These are phyloP conservation scores for Umbelopsis ramanniana DNA, from an alignment of 192 early-diverging fungal genomes.

Conservation along the genomic window DNA sequence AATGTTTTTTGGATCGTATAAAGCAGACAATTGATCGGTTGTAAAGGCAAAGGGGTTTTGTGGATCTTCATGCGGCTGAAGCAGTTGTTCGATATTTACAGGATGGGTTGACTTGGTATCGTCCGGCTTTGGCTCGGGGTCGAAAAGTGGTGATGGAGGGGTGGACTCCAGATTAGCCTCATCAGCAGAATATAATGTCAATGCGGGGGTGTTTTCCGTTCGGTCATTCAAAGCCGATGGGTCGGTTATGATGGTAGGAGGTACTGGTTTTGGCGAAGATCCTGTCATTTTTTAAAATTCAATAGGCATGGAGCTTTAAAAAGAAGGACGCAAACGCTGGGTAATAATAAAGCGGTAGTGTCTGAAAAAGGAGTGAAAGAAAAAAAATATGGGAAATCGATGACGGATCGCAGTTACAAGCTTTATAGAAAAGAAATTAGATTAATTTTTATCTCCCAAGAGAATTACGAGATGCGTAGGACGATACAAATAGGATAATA, in stretches of 20 bases:
- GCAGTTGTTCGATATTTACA: not conserved
- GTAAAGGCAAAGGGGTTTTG: slow-evolving; percentile 60
- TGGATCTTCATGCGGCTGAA: slow-evolving; percentile 37
- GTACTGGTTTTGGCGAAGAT: slow-evolving; percentile 11
- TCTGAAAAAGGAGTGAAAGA: not conserved
- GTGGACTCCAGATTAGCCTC: not conserved
- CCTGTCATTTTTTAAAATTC: not conserved
- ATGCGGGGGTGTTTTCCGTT: not conserved
- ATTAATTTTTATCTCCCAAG: too few relatives aligned
- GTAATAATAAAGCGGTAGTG: not conserved
- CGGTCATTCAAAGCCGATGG: slow-evolving; percentile 29
- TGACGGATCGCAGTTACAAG: not conserved
- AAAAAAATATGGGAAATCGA: not conserved
- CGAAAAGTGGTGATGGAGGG: not conserved
- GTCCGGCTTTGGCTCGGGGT: not conserved
- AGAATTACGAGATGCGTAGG: not conserved
- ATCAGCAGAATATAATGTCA: slow-evolving; percentile 12
- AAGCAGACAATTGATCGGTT: slow-evolving; percentile 47
- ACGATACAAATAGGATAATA: not conserved
- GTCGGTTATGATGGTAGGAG: slow-evolving; percentile 30
- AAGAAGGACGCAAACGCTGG: not conserved
- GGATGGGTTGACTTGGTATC: not conserved
- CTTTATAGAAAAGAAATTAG: not conserved
- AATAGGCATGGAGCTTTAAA: not conserved
- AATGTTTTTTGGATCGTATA: slow-evolving; percentile 65